phyloP scores from a whole-genome alignment of 345 rosid species.

The Gossypium herbaceum region DNA sequence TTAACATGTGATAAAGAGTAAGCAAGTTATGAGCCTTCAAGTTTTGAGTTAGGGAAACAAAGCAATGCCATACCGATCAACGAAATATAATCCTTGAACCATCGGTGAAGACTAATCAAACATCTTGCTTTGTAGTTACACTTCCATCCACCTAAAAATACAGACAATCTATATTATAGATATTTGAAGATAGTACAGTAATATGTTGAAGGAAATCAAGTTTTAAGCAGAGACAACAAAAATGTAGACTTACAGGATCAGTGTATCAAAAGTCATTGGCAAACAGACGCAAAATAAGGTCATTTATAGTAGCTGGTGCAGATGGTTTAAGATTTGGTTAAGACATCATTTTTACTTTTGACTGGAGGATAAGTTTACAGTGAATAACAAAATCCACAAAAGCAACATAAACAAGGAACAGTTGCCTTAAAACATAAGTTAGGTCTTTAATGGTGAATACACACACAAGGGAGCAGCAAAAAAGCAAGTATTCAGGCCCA shows the following conservation, averaged over 20 bases:
- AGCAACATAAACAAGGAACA: neutral
- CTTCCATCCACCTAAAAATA: constrained; percentile 70
- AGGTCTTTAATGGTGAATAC: neutral
- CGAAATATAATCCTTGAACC: constrained; percentile 89
- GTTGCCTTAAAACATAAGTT: too few relatives aligned
- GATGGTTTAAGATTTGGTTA: neutral
- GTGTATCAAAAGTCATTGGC: constrained; percentile 88
- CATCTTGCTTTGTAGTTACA: constrained; percentile 85
- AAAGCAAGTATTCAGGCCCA: neutral
- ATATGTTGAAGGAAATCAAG: neutral
- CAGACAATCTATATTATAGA: constrained; percentile 14
- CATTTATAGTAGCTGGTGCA: neutral
- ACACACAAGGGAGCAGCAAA: neutral
- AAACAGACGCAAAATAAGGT: constrained; percentile 32
- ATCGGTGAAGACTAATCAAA: constrained; percentile 77
- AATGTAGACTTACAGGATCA: constrained; percentile 52
- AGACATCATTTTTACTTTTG: neutral
- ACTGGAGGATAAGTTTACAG: neutral
- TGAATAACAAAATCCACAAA: neutral
- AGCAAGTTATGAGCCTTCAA: neutral
- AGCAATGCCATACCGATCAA: constrained; percentile 52
- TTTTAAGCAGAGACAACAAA: neutral
- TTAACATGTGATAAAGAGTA: constrained; percentile 1
- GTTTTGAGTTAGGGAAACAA: neutral
- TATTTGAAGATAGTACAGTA: neutral